Conservation (phyloP, 1,284 basidiomycete species). For the Cutaneotrichosporon sp. region DNA sequence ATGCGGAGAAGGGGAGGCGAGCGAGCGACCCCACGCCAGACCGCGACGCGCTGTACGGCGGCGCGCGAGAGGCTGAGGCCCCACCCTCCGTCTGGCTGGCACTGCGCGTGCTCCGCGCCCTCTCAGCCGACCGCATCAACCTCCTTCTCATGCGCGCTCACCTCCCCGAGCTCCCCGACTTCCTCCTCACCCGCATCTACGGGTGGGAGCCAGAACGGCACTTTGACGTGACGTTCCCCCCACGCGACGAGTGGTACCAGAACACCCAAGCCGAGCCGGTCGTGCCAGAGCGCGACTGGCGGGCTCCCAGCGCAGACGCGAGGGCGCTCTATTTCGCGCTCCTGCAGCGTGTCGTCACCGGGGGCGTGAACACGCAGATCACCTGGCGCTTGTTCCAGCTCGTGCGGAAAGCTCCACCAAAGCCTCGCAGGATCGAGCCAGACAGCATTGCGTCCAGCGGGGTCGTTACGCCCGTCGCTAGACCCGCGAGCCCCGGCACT, state of each 20-base stretch:
- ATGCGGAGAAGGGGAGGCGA: not conserved
- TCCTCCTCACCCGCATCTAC: conserved; percentile 40
- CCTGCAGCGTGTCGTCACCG: conserved; percentile 39
- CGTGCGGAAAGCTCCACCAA: conserved; percentile 33
- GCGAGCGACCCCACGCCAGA: not conserved
- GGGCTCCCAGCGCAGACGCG: conserved; percentile 22
- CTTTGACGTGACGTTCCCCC: conserved; percentile 42
- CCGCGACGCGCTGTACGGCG: conserved; percentile 5
- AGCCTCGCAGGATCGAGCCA: conserved; percentile 9
- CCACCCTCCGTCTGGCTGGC: conserved; percentile 27
- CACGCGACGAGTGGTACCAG: conserved; percentile 38
- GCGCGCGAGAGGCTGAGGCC: conserved; percentile 4
- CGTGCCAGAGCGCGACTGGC: conserved; percentile 26
- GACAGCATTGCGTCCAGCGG: not conserved
- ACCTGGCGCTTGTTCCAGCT: conserved; percentile 47
- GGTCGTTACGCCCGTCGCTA: conserved; percentile 3
- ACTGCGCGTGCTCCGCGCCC: conserved; percentile 31
- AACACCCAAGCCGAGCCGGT: conserved; percentile 22
- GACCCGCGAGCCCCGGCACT: not conserved
- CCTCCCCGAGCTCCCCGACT: conserved; percentile 39
- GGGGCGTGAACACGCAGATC: conserved; percentile 36
- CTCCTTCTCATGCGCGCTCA: conserved; percentile 32
- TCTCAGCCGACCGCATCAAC: conserved; percentile 25
- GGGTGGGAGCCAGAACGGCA: conserved; percentile 32
- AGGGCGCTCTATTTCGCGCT: conserved; percentile 39